Evolutionary conservation across 768 basidiomycete species (phyloP), one percentile per base, ranked within the genome.

Genomic region (Boletus vinaceobasis): DNA sequence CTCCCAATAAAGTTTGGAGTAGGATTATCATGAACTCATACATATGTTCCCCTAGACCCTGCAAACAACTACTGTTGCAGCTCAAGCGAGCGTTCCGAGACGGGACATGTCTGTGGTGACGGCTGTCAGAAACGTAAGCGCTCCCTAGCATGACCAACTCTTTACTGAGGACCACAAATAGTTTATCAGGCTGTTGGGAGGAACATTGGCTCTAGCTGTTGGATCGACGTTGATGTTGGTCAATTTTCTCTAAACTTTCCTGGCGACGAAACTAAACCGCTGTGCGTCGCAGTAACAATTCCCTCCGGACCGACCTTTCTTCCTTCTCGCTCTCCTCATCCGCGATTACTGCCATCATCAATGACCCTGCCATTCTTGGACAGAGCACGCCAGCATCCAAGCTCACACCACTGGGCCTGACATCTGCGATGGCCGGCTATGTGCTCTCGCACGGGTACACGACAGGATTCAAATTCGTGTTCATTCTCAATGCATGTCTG

Each of bases 21-120:
- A 4, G 9, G 21, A 14, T 39, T n/a, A n/a, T 51, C 27, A 29
- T 26, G 19, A 31, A 46, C 35, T 57, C 35, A 40, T 33, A 8
- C 35, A 40, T 33, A 8, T n/a, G 9, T 42, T 42, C 27, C 7
- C 23, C 23, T 47, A 84, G 80, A 83, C 81, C 0, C 61, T 81
- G 14, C 80, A 82, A 65, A 86, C 84, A 0, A 86, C 84, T 0
- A 88, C 86, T 0, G 81, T 88, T 7, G 85, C 85, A 0, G 84
- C 81, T 7, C 89, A 91, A 64, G 87, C 87, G 0, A 84, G 85
- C 26, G 88, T 90, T 0, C 69, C 80, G 0, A 72, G 88, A 37
- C 75, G 75, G 38, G 88, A 91, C 56, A 88, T 90, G 87, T 85
- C 86, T 1, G 85, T 87, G 9, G 87, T 89, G 0, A 90, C 88